Base-by-base conservation (phyloP, 768 basidiomycete species). In the Pleurotus tuoliensis region DNA sequence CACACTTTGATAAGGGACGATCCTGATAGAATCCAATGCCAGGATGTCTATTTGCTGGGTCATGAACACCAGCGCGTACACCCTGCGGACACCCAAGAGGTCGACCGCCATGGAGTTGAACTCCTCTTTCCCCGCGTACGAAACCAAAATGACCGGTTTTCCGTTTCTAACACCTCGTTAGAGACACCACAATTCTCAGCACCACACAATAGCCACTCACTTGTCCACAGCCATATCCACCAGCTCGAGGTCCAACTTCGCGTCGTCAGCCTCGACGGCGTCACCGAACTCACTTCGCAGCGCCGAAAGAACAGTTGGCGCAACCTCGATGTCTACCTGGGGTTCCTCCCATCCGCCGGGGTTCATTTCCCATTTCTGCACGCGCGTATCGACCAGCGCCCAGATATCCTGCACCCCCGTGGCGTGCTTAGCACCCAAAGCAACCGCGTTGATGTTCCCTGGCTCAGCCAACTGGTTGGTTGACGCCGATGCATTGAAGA, bases 1-100 rank as follows among this genome's bases (percentile, higher is more conserved):
- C 62, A 92, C 90, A 57, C 84, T 85, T 67, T 91, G 86, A 64
- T 91, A 92, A 5, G 90, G 90, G 9, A 92, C 84, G 34, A 73
- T 75, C 41, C 74, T 78, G 38, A 88, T 71, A 15, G 72, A 73
- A 34, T 79, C 68, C 12, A 86, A 76, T 22, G 68, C 64, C 67
- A 85, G 80, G 2, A 62, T 59, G 9, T 76, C 76, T 4, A 72
- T 70, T 20, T 67, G 59, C 52, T 71, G 66, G n/a, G 76, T 70
- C 13, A 90, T 63, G 53, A 77, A 76, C 13, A 81, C 72, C 41
- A 90, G 69, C 9, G 85, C 82, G 68, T 91, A 91, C 37, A 85
- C 78, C 45, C 89, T 78, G 45, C 83, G 78, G 52, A 86, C 79
- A 24, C 73, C 71, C 20, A 70, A 71, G 40, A 69, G 63, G 55